Conservation (phyloP, 148 eudicot species). For the Bassia scoparia region DNA sequence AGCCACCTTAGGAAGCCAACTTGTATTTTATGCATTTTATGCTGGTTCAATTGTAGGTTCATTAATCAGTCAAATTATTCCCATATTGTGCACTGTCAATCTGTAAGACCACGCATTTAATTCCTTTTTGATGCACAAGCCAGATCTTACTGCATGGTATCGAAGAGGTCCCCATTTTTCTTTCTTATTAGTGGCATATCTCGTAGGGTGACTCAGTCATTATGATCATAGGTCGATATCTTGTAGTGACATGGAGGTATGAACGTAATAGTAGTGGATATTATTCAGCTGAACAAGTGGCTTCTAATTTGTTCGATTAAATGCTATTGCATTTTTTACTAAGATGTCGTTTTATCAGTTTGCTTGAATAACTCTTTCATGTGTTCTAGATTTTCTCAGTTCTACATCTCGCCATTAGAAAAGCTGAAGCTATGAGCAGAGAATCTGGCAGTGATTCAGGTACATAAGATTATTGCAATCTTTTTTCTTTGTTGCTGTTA, state of each 20-base stretch:
- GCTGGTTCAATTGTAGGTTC: not conserved
- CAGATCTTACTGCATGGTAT: not conserved
- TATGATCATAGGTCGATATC: too few relatives aligned
- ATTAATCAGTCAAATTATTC: not conserved
- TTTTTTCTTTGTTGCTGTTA: slow-evolving; percentile 5
- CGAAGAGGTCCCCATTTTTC: not conserved
- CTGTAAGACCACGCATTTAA: too few relatives aligned
- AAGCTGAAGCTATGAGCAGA: slow-evolving; percentile 89
- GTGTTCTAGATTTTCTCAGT: slow-evolving; percentile 70
- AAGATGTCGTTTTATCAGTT: not conserved
- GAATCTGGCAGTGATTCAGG: slow-evolving; percentile 97
- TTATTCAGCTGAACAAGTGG: not conserved
- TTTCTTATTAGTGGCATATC: too few relatives aligned
- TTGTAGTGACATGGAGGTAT: not conserved
- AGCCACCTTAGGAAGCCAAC: not conserved
- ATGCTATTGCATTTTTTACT: not conserved
- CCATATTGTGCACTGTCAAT: not conserved
- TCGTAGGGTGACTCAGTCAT: too few relatives aligned
- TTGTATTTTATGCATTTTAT: not conserved
- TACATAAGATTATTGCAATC: slow-evolving; percentile 22
- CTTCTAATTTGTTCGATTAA: not conserved
- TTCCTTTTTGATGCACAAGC: not conserved
- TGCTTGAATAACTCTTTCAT: slow-evolving; percentile 2
- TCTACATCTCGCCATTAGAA: slow-evolving; percentile 80
- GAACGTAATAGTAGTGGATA: not conserved